A percentile compares a stretch with the other conserved stretches of the same genome.
phyloP scores from a whole-genome alignment of 768 basidiomycete species.

The Boletales sp. region DNA sequence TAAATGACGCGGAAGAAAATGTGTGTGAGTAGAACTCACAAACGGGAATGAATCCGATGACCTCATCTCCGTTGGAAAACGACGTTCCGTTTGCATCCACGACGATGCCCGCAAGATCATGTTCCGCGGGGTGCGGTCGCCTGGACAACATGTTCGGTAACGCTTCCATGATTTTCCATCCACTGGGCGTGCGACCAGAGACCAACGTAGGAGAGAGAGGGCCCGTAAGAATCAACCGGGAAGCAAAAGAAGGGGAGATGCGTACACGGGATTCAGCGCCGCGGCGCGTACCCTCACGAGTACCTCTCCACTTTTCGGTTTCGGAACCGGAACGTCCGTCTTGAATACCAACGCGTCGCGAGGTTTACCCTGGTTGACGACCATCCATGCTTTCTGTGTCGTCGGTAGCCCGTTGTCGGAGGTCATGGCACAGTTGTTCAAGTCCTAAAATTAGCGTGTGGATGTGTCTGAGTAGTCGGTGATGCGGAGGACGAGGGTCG shows the following conservation, averaged over 20 bases:
- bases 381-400: conserved; percentile 31
- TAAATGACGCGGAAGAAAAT: not conserved
- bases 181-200: conserved; percentile 35
- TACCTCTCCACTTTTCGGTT: conserved; percentile 39
- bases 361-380: conserved; percentile 29
- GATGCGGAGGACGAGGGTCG: too few species aligned
- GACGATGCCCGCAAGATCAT: conserved; percentile 63
- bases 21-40: conserved; percentile 22
- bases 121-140: conserved; percentile 53
- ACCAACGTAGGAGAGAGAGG: not conserved
- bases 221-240: not conserved
- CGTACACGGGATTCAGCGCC: conserved; percentile 68
- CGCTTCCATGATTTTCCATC: conserved; percentile 52
- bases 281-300: conserved; percentile 51
- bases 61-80: conserved; percentile 56
- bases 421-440: conserved; percentile 3
- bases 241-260: not conserved
- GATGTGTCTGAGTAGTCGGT: too few species aligned
- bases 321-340: conserved; percentile 29
- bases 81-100: conserved; percentile 50
- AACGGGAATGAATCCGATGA: conserved; percentile 54
- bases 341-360: conserved; percentile 26
- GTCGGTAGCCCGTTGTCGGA: conserved; percentile 8
- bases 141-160: conserved; percentile 45
- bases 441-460: too few species aligned